phyloP scores from a whole-genome alignment of 1,284 basidiomycete genomes.

The Singerocomus rubriflavus region DNA sequence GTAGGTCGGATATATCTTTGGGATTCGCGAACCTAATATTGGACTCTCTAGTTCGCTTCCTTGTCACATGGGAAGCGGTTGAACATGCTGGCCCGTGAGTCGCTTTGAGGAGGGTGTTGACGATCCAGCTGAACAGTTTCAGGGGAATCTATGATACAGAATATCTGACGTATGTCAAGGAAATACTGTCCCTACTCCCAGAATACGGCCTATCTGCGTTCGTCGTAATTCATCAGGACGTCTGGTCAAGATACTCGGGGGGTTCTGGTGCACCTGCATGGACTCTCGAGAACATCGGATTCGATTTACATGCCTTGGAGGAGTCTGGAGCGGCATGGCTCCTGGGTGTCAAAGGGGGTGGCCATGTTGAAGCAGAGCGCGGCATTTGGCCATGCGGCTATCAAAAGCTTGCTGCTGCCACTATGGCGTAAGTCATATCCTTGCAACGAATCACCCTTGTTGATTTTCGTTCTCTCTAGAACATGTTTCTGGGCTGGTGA shows the following conservation, averaged over 20 bases:
- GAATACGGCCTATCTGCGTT: constrained; percentile 82
- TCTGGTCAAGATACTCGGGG: constrained; percentile 93
- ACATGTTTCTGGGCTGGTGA: constrained; percentile 92
- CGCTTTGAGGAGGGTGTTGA: background rate
- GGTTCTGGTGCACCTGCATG: constrained; percentile 92
- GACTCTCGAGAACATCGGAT: constrained; percentile 81
- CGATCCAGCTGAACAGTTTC: background rate
- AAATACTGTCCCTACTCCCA: constrained; percentile 73
- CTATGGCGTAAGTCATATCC: constrained; percentile 69
- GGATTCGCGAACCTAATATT: background rate
- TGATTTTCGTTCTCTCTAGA: constrained; percentile 26
- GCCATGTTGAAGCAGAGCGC: constrained; percentile 66
- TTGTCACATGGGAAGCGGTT: constrained; percentile 95
- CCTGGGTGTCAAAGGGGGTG: constrained; percentile 72
- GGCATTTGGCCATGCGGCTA: constrained; percentile 92
- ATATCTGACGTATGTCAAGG: constrained; percentile 80
- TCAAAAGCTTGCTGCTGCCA: constrained; percentile 83
- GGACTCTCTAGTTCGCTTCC: constrained; percentile 64
- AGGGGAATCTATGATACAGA: constrained; percentile 82
- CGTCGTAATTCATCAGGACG: constrained; percentile 85
- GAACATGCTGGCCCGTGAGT: constrained; percentile 88
- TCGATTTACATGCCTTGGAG: constrained; percentile 75
- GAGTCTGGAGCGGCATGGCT: constrained; percentile 84
- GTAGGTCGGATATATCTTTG: constrained; percentile 42
- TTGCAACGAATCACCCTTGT: constrained; percentile 17